Evolutionary conservation across 768 basidiomycete species (phyloP), one percentile per base, ranked within the genome.

Genomic region (Kwoniella sp.): DNA sequence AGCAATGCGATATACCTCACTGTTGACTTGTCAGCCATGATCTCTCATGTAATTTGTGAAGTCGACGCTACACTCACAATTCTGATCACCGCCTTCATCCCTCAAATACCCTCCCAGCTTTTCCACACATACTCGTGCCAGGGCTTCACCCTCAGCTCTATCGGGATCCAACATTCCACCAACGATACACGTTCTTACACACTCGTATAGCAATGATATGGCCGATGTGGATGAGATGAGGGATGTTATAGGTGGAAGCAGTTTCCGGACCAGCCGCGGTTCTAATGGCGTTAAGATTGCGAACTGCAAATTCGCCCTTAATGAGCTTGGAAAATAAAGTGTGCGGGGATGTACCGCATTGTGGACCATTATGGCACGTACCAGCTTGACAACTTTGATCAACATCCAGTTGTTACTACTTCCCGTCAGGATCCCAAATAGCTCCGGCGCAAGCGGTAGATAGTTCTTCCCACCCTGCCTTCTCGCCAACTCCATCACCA

Each of bases 331-430:
- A n/a, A n/a, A n/a, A n/a, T n/a, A n/a, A n/a, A n/a, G n/a, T n/a
- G n/a, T n/a, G n/a, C n/a, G n/a, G n/a, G n/a, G n/a, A n/a, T n/a
- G n/a, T n/a, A n/a, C n/a, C n/a, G n/a, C n/a, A n/a, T n/a, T n/a
- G n/a, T n/a, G n/a, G n/a, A 30, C 12, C 50, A 8, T 51, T 20
- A 55, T 23, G 48, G 63, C 15, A 75, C 85, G 73, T 80, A 93
- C 95, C 80, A 98, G 81, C 82, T 99, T 99, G 78, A 98, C 88
- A 59, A 98, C 89, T 82, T 99, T 99, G 81, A 99, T 99, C 65
- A 99, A 85, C 92, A 98, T 95, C 96, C 96, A 99, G 73, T 99
- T 99, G 80, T 99, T 98, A 11, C 91, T 90, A 12, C 93, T 93
- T 1, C 89, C 92, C 0, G 92, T 96, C 65, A 99, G 83, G 12